Conservation (phyloP, 495 filamentous ascomycete genomes). For the Penicillium waksmanii region DNA sequence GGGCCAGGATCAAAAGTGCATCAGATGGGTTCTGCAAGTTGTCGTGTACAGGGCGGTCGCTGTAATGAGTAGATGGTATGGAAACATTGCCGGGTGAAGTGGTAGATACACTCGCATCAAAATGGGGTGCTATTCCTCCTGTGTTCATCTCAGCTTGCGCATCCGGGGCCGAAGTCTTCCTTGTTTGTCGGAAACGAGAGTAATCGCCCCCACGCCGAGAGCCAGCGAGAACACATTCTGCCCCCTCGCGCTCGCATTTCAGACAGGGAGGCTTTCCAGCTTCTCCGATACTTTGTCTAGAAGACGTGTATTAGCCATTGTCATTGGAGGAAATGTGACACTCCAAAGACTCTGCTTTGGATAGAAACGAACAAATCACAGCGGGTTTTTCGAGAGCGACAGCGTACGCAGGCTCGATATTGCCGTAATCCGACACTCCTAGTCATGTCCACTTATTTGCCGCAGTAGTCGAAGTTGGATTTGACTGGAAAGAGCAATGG, state of each 20-base stretch:
- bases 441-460: neutral
- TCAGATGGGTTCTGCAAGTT: slow-evolving; percentile 16
- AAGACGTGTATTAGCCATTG: neutral
- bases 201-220: slow-evolving; percentile 19
- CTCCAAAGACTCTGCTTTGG: neutral
- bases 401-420: slow-evolving; percentile 20
- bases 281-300: slow-evolving; percentile 5
- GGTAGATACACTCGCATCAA: neutral
- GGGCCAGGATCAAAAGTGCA: slow-evolving; percentile 16
- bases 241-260: slow-evolving; percentile 12
- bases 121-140: neutral
- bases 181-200: slow-evolving; percentile 15
- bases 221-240: slow-evolving; percentile 12
- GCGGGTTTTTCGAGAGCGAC: slow-evolving; percentile 17
- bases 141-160: neutral
- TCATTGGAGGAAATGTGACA: neutral
- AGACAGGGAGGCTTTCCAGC: slow-evolving; percentile 10
- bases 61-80: neutral
- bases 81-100: neutral
- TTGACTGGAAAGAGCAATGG: neutral
- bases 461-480: neutral
- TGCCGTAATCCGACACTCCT: neutral
- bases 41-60: neutral
- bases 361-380: slow-evolving; percentile 18
- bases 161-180: neutral